phyloP scores from a whole-genome alignment of 2,329 filamentous ascomycete genomes.

The Podosphaera leucotricha region DNA sequence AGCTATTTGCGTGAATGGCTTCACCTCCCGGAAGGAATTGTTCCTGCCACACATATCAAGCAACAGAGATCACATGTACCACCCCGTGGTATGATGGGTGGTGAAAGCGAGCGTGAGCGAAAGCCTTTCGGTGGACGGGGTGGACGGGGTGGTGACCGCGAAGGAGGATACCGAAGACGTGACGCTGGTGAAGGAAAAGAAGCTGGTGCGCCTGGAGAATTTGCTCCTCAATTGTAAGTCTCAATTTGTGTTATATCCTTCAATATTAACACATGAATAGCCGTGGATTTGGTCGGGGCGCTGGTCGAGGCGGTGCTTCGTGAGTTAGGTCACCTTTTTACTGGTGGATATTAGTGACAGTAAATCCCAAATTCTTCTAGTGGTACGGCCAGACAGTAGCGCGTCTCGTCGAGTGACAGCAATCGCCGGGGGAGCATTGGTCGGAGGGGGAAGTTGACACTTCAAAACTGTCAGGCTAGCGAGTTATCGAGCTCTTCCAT shows the following conservation, averaged over 20 bases:
- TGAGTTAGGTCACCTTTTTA: constrained; percentile 11
- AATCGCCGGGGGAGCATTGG: constrained; percentile 23
- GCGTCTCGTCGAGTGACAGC: constrained; percentile 25
- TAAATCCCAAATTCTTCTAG: constrained; percentile 14
- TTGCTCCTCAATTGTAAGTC: constrained; percentile 69
- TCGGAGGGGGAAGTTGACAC: constrained; percentile 22
- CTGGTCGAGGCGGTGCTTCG: constrained; percentile 43
- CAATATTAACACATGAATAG: constrained; percentile 21
- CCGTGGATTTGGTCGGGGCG: constrained; percentile 60
- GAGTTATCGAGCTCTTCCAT: too few species aligned
- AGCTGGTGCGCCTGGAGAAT: constrained; percentile 76
- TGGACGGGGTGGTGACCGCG: constrained; percentile 40
- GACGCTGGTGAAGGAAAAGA: constrained; percentile 63
- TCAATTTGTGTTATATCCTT: not conserved
- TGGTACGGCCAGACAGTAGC: constrained; percentile 23
- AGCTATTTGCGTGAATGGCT: constrained; percentile 99
- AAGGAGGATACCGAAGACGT: constrained; percentile 81
- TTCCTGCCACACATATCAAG: constrained; percentile 99
- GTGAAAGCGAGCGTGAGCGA: constrained; percentile 56
- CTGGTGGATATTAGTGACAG: constrained; percentile 16
- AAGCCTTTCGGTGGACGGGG: constrained; percentile 50
- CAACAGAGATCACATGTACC: constrained; percentile 80
- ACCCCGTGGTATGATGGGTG: constrained; percentile 92
- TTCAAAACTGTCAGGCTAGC: too few species aligned
- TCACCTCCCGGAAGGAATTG: constrained; percentile 97